Base-by-base conservation (phyloP, 2,329 filamentous ascomycete genomes). In the Cladorrhinum sp. region DNA sequence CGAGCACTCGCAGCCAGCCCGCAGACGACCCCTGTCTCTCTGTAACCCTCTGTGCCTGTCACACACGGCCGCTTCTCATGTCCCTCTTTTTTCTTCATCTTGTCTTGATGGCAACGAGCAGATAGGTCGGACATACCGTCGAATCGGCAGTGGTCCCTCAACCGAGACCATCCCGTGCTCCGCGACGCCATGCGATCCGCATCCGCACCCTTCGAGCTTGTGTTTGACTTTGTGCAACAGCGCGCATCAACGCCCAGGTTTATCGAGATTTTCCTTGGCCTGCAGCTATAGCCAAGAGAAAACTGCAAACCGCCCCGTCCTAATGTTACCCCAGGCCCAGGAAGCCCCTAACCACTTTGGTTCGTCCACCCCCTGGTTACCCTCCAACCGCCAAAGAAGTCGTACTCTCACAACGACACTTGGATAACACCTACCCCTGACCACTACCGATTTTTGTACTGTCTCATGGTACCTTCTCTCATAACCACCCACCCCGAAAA, bases 221-320 rank as follows among this genome's bases (percentile, higher is more conserved):
- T 45, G 41, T 45, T 45, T 45, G 41, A 45, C 41, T 45, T 45
- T 55, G 50, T 29, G 53, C 57, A 58, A 60, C 61, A 50, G 41
- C 49, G 55, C 54, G 53, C 57, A 58, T 63, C 61, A 50, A 41
- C 49, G 55, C 54, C 50, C 51, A 54, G 57, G 61, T 55, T 54
- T 50, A 48, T 62, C 53, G 29, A 55, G 62, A 60, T 56, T 60
- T 59, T 50, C 32, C 62, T 64, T 64, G 62, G 62, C 62, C 18
- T 56, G 60, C 50, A 55, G 32, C 32, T 55, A 38, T 51, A 62
- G 60, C 41, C 57, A 55, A 50, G 49, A 50, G 41, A 45, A 22
- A 50, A 16, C 22, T 56, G 51, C 41, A 41, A 55, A 60, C 54
- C 55, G 52, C 55, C 49, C 58, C 25, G 32, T 36, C 50, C 41